phyloP scores from a whole-genome alignment of 1,284 basidiomycete species.

The Trichosporon sp. region DNA sequence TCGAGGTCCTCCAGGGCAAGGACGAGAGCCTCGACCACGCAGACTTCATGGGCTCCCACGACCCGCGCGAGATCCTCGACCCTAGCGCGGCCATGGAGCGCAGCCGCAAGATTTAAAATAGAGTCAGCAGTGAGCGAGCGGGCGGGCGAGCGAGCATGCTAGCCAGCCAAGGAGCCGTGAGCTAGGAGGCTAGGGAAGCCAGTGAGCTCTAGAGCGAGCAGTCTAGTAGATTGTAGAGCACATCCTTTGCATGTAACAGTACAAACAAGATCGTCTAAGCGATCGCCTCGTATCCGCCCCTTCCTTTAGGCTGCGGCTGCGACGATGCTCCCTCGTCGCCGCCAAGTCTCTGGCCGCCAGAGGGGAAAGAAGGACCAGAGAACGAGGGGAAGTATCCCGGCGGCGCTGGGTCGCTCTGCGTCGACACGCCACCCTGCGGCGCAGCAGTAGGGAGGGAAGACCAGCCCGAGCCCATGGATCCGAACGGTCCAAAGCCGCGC shows the following conservation, averaged over 20 bases:
- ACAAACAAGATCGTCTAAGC: conserved; percentile 11
- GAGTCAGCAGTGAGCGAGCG: too few species aligned
- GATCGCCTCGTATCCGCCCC: conserved; percentile 33
- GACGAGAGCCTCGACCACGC: conserved; percentile 71
- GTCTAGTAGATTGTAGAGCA: background rate
- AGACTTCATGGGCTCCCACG: conserved; percentile 58
- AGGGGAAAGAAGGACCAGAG: conserved; percentile 30
- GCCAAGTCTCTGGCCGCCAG: conserved; percentile 30
- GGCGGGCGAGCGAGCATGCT: too few species aligned
- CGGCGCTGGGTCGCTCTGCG: background rate
- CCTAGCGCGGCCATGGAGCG: conserved; percentile 41
- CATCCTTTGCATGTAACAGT: background rate
- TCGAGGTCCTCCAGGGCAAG: conserved; percentile 84
- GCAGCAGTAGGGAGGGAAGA: background rate
- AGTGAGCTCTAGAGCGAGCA: too few species aligned
- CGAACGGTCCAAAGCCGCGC: conserved; percentile 7
- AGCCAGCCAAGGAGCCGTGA: too few species aligned
- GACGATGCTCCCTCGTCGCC: conserved; percentile 24
- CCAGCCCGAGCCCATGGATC: background rate
- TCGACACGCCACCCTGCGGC: background rate
- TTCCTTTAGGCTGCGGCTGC: background rate
- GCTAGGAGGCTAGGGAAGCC: too few species aligned
- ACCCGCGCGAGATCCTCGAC: conserved; percentile 36
- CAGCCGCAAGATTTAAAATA: conserved; percentile 36
- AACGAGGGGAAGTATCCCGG: conserved; percentile 25